Conservation (phyloP, 2,329 filamentous ascomycete genomes). For the Ascochyta lentis region DNA sequence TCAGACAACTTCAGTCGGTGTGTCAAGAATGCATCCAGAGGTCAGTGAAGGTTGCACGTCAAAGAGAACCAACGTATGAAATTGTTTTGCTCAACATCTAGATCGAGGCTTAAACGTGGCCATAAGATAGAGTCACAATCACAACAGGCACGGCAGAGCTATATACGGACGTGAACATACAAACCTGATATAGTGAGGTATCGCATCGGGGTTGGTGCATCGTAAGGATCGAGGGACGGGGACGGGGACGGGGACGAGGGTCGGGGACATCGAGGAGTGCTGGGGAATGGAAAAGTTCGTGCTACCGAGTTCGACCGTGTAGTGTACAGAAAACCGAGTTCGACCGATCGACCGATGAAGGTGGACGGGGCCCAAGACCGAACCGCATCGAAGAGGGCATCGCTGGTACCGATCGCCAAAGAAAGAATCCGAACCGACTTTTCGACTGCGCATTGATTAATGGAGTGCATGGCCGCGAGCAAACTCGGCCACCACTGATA, state of each 20-base stretch:
- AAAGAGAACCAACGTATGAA: too few relatives aligned
- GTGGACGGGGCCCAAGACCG: slow-evolving; percentile 30
- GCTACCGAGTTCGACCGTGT: slow-evolving; percentile 45
- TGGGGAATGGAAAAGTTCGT: slow-evolving; percentile 33
- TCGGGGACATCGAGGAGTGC: slow-evolving; percentile 22
- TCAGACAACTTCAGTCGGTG: too few relatives aligned
- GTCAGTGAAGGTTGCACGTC: too few relatives aligned
- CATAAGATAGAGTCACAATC: slow-evolving; percentile 5
- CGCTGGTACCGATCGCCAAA: slow-evolving; percentile 46
- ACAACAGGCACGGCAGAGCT: background rate
- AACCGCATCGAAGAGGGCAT: slow-evolving; percentile 44
- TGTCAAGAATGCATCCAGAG: too few relatives aligned
- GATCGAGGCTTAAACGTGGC: background rate
- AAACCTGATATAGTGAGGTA: slow-evolving; percentile 13
- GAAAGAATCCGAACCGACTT: slow-evolving; percentile 40
- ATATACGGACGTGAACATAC: slow-evolving; percentile 18
- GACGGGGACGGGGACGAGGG: slow-evolving; percentile 17
- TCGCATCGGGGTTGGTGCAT: slow-evolving; percentile 8
- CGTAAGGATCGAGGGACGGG: slow-evolving; percentile 1
- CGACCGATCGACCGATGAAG: slow-evolving; percentile 43
- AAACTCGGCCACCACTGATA: slow-evolving; percentile 31
- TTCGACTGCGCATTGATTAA: slow-evolving; percentile 48
- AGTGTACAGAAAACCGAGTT: slow-evolving; percentile 44
- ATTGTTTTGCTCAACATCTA: background rate
- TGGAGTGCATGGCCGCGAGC: slow-evolving; percentile 35